Conservation (phyloP, 352 stramenopile genomes). For the Phytophthora cryptogea region DNA sequence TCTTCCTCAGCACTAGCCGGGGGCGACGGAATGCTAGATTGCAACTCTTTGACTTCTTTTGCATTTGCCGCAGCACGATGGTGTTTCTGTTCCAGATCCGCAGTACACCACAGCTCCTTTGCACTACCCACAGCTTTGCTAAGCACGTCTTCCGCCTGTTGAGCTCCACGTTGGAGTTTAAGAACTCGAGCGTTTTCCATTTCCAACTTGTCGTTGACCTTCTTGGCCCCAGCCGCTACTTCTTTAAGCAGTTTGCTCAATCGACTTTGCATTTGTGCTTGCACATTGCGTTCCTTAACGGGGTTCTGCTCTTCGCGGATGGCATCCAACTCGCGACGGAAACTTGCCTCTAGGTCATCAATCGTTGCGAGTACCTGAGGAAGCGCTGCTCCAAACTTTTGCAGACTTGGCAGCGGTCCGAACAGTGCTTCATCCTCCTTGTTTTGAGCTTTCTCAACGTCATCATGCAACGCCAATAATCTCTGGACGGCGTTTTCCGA, state of each 20-base stretch:
- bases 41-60: conserved; percentile 3
- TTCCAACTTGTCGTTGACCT: conserved; percentile 32
- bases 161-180: conserved; percentile 23
- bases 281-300: conserved; percentile 47
- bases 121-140: conserved; percentile 15
- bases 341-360: conserved; percentile 49
- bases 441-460: conserved; percentile 52
- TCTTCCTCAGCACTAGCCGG: conserved; percentile 10
- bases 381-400: conserved; percentile 49
- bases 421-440: conserved; percentile 52
- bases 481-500: conserved; percentile 19
- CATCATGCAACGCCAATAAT: conserved; percentile 46
- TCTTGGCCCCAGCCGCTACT: conserved; percentile 36
- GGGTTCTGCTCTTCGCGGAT: conserved; percentile 64
- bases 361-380: conserved; percentile 44
- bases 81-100: conserved; percentile 24
- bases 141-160: conserved; percentile 30
- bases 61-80: not conserved
- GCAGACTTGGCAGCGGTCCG: conserved; percentile 30
- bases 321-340: conserved; percentile 42
- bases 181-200: conserved; percentile 23
- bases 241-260: conserved; percentile 41
- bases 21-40: not conserved
- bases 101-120: conserved; percentile 28
- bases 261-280: conserved; percentile 44